Base-by-base conservation (phyloP, 495 filamentous ascomycete species). In the Cercophora scortea region DNA sequence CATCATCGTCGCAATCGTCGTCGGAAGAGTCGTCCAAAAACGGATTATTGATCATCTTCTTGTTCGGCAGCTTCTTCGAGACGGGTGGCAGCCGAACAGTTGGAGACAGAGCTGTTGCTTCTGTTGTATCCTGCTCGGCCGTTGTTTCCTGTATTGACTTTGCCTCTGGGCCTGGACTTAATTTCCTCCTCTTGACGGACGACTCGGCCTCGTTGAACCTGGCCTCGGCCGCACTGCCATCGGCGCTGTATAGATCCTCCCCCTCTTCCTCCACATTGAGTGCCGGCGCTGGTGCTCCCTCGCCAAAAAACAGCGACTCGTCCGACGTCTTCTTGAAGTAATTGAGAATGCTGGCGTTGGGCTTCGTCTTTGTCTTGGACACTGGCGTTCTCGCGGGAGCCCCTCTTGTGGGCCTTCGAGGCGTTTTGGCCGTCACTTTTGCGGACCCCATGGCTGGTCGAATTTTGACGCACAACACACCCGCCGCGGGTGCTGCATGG, bases 301-400 rank as follows among this genome's bases (percentile, higher is more conserved):
- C 61, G 0, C 42, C 60, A 15, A 69, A 61, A 51, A 69, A 69
- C 3, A 69, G 55, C 34, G 43, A 43, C 32, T 70, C 63, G 16
- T 72, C 61, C 48, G 86, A 80, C 16, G 79, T 74, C 66, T 89
- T 93, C 69, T 88, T 84, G 70, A 93, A 93, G 65, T 90, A 93
- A 53, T 69, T 85, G 52, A 90, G 63, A 45, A 96, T 94, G 56
- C 84, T 95, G 10, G 71, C 74, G 65, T 93, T 94, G 6, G 76
- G 54, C 35, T 56, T 55, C 10, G 61, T 39, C 19, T 64, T 71
- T 42, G 57, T 54, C 49, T 66, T 65, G 6, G 54, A 45, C n/a
- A 48, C 40, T 3, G 52, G 43, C 6, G 52, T 41, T 16, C 41
- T 51, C 49, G 49, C 12, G 8, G 46, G 39, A 9, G 32, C 11